Evolutionary conservation across 148 eudicot species (phyloP).

Genomic region (Cornus controversa): DNA sequence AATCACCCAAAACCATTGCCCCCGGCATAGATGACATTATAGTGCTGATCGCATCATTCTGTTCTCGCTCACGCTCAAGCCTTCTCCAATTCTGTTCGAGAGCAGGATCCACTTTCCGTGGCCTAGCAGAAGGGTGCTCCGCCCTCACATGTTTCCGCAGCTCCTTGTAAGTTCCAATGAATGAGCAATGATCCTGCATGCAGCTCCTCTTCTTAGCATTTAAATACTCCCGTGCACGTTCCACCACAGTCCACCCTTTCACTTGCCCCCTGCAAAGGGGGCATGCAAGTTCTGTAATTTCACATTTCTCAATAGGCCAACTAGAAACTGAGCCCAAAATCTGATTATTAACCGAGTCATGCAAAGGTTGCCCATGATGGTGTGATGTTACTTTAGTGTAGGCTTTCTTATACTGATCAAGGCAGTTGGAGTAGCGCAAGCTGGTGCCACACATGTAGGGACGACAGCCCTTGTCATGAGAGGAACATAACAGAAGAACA

Average conservation of each 20-base stretch:
- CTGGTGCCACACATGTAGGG: conserved; percentile 80
- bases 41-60: conserved; percentile 56
- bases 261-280: conserved; percentile 75
- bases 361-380: conserved; percentile 12
- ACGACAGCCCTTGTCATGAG: conserved; percentile 65
- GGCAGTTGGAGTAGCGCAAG: conserved; percentile 62
- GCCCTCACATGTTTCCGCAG: conserved; percentile 53
- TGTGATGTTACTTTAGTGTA: conserved; percentile 36
- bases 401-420: conserved; percentile 66
- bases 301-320: conserved; percentile 31
- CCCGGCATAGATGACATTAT: conserved; percentile 65
- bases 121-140: conserved; percentile 54
- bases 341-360: conserved; percentile 19
- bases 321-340: conserved; percentile 16
- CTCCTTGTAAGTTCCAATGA: conserved; percentile 52
- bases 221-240: conserved; percentile 47
- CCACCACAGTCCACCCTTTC: conserved; percentile 70
- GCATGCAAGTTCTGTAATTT: conserved; percentile 46
- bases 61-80: conserved; percentile 49
- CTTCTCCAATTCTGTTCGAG: conserved; percentile 61
- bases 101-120: conserved; percentile 59
- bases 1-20: conserved; percentile 59
- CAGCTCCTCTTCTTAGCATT: conserved; percentile 54
- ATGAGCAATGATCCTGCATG: conserved; percentile 52
- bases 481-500: conserved; percentile 67